Conservation (phyloP, 2,329 filamentous ascomycete species). For the Daldinia sp. region DNA sequence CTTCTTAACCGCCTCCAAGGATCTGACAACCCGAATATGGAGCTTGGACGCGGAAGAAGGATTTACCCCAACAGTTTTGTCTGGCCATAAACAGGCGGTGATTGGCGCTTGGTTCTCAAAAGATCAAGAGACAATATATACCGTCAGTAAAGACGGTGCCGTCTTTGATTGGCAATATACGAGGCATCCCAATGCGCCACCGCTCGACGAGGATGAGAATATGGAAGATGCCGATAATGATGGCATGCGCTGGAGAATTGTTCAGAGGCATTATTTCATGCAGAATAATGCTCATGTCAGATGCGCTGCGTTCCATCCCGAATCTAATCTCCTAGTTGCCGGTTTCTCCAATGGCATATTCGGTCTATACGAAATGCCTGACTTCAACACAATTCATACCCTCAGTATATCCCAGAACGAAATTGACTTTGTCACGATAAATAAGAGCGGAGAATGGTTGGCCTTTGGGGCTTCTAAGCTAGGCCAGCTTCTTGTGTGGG, state of each 20-base stretch:
- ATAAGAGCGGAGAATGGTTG: constrained; percentile 94
- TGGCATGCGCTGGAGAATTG: constrained; percentile 87
- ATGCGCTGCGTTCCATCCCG: constrained; percentile 88
- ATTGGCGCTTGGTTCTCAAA: constrained; percentile 97
- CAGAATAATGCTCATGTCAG: constrained; percentile 86
- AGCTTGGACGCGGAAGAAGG: constrained; percentile 86
- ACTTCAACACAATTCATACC: constrained; percentile 94
- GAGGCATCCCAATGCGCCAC: constrained; percentile 64
- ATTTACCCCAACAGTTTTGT: constrained; percentile 87
- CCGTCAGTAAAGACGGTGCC: constrained; percentile 95
- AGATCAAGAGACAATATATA: constrained; percentile 95
- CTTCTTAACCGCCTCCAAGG: constrained; percentile 90
- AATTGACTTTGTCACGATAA: constrained; percentile 94
- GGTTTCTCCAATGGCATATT: constrained; percentile 96
- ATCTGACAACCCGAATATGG: constrained; percentile 94
- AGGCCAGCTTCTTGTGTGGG: constrained; percentile 97
- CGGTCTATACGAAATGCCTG: constrained; percentile 92
- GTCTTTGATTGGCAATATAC: constrained; percentile 92
- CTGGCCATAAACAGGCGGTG: constrained; percentile 89
- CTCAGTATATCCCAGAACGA: constrained; percentile 94
- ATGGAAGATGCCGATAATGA: constrained; percentile 66
- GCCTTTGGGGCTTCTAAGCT: constrained; percentile 96
- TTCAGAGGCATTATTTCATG: constrained; percentile 92
- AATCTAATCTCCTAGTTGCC: constrained; percentile 90
- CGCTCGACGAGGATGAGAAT: constrained; percentile 64